Conservation (phyloP, 2,329 filamentous ascomycete species). For the Colletotrichum orbiculare region DNA sequence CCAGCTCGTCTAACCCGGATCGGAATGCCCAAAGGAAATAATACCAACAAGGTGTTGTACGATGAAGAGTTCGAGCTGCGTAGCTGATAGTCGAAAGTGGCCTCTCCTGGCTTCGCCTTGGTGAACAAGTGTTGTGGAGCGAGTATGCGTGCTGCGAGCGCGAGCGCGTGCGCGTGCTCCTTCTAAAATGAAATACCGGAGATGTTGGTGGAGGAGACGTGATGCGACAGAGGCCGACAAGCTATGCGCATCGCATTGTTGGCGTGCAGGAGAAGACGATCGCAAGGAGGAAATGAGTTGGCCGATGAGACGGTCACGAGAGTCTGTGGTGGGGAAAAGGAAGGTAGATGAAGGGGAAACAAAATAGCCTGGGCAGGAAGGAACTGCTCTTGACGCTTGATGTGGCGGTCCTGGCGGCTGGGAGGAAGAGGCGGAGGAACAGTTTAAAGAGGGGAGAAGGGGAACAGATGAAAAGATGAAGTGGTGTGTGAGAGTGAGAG, state of each 20-base stretch:
- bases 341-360: slow-evolving; percentile 1
- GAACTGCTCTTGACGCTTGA: slow-evolving; percentile 17
- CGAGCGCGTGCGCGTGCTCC: slow-evolving; percentile 21
- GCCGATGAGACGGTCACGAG: slow-evolving; percentile 5
- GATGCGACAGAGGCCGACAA: slow-evolving; percentile 35
- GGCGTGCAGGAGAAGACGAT: slow-evolving; percentile 30
- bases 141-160: slow-evolving; percentile 16
- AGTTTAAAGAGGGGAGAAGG: slow-evolving; percentile 18
- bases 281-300: slow-evolving; percentile 28
- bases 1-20: slow-evolving; percentile 53
- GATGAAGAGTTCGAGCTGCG: slow-evolving; percentile 26
- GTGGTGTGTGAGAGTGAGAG: too few relatives aligned
- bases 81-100: slow-evolving; percentile 8
- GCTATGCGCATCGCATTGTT: slow-evolving; percentile 50
- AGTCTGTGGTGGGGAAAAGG: slow-evolving; percentile 3
- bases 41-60: slow-evolving; percentile 36
- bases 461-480: slow-evolving; percentile 14
- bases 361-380: slow-evolving; percentile 14
- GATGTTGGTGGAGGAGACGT: slow-evolving; percentile 39
- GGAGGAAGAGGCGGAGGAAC: slow-evolving; percentile 10
- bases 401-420: slow-evolving; percentile 19
- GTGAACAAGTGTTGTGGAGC: slow-evolving; percentile 5
- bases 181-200: slow-evolving; percentile 23
- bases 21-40: slow-evolving; percentile 42
- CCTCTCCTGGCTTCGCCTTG: slow-evolving; percentile 8